A percentile compares a stretch with the other conserved stretches of the same genome.
Evolutionary conservation across 2,329 filamentous ascomycete species (phyloP).

Genomic region (Penicillium sp.): DNA sequence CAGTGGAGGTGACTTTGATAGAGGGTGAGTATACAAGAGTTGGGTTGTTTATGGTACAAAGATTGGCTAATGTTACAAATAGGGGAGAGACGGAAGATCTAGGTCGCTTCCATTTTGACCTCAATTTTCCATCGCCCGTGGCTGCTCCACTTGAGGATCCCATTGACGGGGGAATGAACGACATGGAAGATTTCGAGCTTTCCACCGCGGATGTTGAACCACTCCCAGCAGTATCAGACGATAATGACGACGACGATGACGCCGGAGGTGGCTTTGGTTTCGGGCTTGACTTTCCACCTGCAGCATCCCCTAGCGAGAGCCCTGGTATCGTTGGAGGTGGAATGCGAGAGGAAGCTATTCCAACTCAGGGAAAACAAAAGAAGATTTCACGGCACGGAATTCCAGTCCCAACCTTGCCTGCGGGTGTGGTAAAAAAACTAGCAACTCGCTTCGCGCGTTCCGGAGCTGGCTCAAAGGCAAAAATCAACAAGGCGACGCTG

Average conservation of each 20-base stretch:
- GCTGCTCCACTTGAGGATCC: slow-evolving; percentile 30
- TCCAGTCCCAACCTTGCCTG: slow-evolving; percentile 72
- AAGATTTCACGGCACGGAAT: slow-evolving; percentile 69
- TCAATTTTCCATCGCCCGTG: slow-evolving; percentile 41
- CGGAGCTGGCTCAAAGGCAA: slow-evolving; percentile 63
- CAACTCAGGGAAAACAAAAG: slow-evolving; percentile 48
- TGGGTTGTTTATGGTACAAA: slow-evolving; percentile 18
- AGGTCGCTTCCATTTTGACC: slow-evolving; percentile 43
- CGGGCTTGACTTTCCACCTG: slow-evolving; percentile 31
- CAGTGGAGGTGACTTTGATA: slow-evolving; percentile 41
- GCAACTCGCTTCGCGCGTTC: slow-evolving; percentile 67
- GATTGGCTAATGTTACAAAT: slow-evolving; percentile 20
- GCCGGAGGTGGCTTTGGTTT: slow-evolving; percentile 34
- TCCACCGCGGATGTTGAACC: slow-evolving; percentile 29
- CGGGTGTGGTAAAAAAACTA: slow-evolving; percentile 66
- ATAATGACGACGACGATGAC: slow-evolving; percentile 20
- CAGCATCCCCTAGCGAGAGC: slow-evolving; percentile 32
- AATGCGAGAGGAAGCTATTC: slow-evolving; percentile 32
- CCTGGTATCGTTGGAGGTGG: slow-evolving; percentile 38
- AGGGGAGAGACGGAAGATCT: slow-evolving; percentile 48
- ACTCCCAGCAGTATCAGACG: slow-evolving; percentile 28
- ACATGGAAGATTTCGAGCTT: slow-evolving; percentile 39
- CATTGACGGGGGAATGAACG: slow-evolving; percentile 33
- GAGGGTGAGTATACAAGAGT: slow-evolving; percentile 31
- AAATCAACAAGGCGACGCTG: slow-evolving; percentile 71